Evolutionary conservation across 2,329 filamentous ascomycete species (phyloP).

Genomic region (Aspergillus oerlinghausenensis): DNA sequence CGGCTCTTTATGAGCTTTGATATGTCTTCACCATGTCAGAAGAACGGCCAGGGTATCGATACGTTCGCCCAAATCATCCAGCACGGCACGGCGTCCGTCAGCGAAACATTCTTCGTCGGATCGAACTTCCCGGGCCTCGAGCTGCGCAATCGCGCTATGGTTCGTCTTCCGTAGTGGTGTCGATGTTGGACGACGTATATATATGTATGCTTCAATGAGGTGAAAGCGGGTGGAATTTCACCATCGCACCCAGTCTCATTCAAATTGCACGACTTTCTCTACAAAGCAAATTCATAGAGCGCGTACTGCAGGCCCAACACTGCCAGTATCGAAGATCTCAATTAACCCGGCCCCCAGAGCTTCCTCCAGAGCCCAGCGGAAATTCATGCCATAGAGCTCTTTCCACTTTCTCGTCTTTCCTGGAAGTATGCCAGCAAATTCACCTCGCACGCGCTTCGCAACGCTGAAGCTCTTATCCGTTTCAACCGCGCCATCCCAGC

Average conservation of each 20-base stretch:
- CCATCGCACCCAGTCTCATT: neutral
- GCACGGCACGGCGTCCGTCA: neutral
- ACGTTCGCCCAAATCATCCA: too few relatives aligned
- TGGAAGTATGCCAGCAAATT: conserved; percentile 52
- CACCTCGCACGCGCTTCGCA: conserved; percentile 52
- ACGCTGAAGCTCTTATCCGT: conserved; percentile 40
- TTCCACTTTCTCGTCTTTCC: conserved; percentile 62
- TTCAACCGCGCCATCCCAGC: conserved; percentile 60
- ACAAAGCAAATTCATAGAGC: conserved; percentile 22
- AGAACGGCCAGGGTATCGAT: too few relatives aligned
- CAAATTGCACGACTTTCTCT: neutral
- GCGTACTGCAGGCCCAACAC: conserved; percentile 54
- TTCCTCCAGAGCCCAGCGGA: conserved; percentile 59
- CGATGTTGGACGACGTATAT: neutral
- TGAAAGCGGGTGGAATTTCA: neutral
- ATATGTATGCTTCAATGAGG: neutral
- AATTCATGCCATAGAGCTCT: conserved; percentile 54
- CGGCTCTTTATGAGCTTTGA: too few relatives aligned
- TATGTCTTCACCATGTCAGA: too few relatives aligned
- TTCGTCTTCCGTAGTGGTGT: neutral
- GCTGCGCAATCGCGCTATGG: neutral
- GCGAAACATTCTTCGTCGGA: too few relatives aligned
- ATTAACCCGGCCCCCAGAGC: conserved; percentile 57
- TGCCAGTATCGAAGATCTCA: conserved; percentile 60
- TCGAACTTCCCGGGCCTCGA: neutral